Conservation (phyloP, 2,329 filamentous ascomycete genomes). For the Cladosporium sp. region DNA sequence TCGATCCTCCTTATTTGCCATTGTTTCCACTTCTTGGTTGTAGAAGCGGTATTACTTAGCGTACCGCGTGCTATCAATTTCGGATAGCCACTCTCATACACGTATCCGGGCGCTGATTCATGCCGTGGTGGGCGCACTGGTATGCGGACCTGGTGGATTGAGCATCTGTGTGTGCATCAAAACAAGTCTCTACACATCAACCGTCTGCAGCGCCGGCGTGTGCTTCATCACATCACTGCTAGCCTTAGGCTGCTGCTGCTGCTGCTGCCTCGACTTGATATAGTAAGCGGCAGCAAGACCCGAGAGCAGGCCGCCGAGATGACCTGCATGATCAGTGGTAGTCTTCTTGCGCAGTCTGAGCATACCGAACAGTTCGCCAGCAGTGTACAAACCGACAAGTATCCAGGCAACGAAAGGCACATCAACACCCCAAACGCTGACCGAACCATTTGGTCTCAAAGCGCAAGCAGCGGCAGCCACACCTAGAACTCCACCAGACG, state of each 20-base stretch:
- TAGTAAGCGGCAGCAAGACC: slow-evolving; percentile 26
- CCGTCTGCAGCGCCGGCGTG: background rate
- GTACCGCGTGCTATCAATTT: too few species aligned
- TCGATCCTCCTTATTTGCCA: too few species aligned
- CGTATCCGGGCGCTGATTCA: too few species aligned
- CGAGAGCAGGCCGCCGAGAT: slow-evolving; percentile 36
- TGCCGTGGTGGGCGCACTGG: too few species aligned
- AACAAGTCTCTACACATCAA: background rate
- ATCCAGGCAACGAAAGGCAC: slow-evolving; percentile 38
- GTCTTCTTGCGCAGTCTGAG: slow-evolving; percentile 26
- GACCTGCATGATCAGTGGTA: slow-evolving; percentile 38
- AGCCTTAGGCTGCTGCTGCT: background rate
- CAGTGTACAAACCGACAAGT: slow-evolving; percentile 40
- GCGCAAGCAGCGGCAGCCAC: slow-evolving; percentile 59
- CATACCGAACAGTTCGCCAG: slow-evolving; percentile 29
- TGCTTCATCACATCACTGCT: slow-evolving; percentile 7
- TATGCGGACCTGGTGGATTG: too few species aligned
- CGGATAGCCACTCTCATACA: too few species aligned
- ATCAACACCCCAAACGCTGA: slow-evolving; percentile 33
- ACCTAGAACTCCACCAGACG: slow-evolving; percentile 65
- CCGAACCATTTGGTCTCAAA: slow-evolving; percentile 35
- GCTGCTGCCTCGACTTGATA: slow-evolving; percentile 18
- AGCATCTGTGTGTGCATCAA: too few species aligned
- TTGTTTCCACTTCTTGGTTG: too few species aligned
- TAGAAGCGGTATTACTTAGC: too few species aligned